phyloP scores from a whole-genome alignment of 768 basidiomycete species.

The Filobasidium floriforme region DNA sequence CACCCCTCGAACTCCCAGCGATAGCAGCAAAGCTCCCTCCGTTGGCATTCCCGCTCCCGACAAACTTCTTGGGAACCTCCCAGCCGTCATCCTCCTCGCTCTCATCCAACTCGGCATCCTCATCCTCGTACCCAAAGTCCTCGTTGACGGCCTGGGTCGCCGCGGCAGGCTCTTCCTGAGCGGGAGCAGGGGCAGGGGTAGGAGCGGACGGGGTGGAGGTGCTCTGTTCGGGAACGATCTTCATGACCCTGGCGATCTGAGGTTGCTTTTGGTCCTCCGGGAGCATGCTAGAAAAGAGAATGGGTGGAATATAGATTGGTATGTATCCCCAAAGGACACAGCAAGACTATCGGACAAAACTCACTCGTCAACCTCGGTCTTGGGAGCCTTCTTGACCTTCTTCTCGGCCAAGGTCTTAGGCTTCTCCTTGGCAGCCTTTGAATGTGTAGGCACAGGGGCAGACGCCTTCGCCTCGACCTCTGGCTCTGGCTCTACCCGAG shows the following conservation, averaged over 20 bases:
- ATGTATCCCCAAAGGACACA: background rate
- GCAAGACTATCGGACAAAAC: background rate
- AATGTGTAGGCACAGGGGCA: background rate
- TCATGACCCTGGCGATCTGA: conserved; percentile 5
- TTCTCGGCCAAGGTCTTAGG: conserved; percentile 13
- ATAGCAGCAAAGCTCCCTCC: conserved; percentile 1
- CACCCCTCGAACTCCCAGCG: conserved; percentile 13
- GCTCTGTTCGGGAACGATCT: conserved; percentile 5
- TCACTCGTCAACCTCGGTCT: conserved; percentile 17
- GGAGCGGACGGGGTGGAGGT: background rate
- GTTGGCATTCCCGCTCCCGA: conserved; percentile 13
- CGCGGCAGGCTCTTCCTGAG: conserved; percentile 7
- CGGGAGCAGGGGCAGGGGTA: background rate
- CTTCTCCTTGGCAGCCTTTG: background rate
- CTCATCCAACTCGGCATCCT: background rate
- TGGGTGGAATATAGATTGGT: background rate
- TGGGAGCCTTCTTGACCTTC: conserved; percentile 22
- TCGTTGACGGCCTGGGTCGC: conserved; percentile 9
- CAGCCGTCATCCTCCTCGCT: conserved; percentile 7
- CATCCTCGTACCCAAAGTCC: conserved; percentile 9
- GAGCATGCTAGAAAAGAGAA: background rate
- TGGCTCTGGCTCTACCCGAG: background rate
- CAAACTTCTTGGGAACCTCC: conserved; percentile 20
- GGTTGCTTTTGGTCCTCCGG: conserved; percentile 8
- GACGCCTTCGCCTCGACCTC: background rate